These are phyloP conservation scores for Globisporangium spinosum DNA, from an alignment of 352 stramenopile genomes.

Conservation along the genomic window DNA sequence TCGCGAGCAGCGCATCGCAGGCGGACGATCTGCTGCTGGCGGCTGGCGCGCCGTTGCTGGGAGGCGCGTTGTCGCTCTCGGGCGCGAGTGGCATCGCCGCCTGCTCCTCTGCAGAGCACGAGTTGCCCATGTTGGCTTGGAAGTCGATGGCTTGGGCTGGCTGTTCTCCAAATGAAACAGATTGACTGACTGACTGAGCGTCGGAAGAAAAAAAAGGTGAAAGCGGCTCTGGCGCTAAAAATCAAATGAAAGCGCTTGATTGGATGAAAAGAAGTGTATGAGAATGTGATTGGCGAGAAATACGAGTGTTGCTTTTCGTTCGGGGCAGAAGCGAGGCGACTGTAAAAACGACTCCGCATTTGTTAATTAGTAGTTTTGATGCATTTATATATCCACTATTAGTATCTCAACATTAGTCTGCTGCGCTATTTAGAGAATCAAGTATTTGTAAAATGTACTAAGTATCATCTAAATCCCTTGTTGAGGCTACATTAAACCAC, in stretches of 20 bases:
- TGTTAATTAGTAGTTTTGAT: neutral
- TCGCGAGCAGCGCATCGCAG: conserved; percentile 73
- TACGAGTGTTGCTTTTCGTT: neutral
- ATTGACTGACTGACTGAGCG: conserved; percentile 4
- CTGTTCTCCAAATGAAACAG: conserved; percentile 1
- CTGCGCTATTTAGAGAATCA: neutral
- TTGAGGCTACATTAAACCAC: no score
- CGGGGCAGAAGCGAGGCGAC: neutral
- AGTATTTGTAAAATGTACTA: neutral
- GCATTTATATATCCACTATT: neutral
- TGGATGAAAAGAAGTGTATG: neutral
- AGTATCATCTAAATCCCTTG: no score
- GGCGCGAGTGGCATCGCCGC: neutral
- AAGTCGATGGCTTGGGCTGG: neutral
- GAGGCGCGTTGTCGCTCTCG: conserved; percentile 1
- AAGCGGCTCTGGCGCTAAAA: neutral
- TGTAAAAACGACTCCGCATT: conserved; percentile 3
- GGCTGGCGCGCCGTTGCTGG: neutral
- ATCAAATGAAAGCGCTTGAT: neutral
- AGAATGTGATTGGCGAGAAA: neutral
- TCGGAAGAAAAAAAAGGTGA: conserved; percentile 4
- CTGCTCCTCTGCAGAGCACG: conserved; percentile 6
- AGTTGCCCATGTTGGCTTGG: conserved; percentile 8
- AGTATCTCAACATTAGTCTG: neutral
- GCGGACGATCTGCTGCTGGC: conserved; percentile 13